Evolutionary conservation across 257 asterid species (phyloP).

Genomic region (Lycium ferocissimum): DNA sequence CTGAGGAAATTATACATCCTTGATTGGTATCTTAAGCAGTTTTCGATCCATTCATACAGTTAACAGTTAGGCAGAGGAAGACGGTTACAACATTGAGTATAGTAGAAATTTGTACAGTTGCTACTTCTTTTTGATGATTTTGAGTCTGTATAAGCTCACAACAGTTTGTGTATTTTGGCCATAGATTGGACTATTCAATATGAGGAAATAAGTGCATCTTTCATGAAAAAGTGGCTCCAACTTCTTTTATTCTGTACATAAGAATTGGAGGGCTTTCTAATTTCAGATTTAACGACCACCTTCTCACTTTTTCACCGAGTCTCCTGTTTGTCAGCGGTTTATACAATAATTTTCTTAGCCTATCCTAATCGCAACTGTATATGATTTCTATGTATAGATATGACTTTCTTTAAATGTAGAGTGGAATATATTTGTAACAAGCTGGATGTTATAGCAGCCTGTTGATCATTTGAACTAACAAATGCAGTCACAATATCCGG

Average conservation of each 20-base stretch:
- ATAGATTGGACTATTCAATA: background rate
- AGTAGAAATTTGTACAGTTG: conserved; percentile 3
- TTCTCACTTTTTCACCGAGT: too few relatives aligned
- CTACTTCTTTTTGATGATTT: background rate
- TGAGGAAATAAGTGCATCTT: background rate
- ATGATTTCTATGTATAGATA: too few relatives aligned
- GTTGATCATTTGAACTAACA: too few relatives aligned
- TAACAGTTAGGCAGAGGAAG: background rate
- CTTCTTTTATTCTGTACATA: background rate
- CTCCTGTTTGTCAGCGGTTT: too few relatives aligned
- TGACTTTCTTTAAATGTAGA: too few relatives aligned
- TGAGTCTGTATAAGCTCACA: background rate
- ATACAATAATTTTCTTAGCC: too few relatives aligned
- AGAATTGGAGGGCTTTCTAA: background rate
- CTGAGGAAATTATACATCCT: background rate
- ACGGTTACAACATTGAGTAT: background rate
- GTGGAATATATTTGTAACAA: too few relatives aligned
- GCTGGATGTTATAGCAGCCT: too few relatives aligned
- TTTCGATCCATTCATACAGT: background rate
- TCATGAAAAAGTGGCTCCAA: background rate
- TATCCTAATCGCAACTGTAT: too few relatives aligned
- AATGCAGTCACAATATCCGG: too few relatives aligned
- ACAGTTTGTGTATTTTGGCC: conserved; percentile 6
- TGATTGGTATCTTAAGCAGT: conserved; percentile 2
- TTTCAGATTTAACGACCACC: too few relatives aligned